Percentiles rank a stretch among this genome's conserved stretches.
Conservation (phyloP, 129 eudicot species). For the Gnaphalium uliginosum region DNA sequence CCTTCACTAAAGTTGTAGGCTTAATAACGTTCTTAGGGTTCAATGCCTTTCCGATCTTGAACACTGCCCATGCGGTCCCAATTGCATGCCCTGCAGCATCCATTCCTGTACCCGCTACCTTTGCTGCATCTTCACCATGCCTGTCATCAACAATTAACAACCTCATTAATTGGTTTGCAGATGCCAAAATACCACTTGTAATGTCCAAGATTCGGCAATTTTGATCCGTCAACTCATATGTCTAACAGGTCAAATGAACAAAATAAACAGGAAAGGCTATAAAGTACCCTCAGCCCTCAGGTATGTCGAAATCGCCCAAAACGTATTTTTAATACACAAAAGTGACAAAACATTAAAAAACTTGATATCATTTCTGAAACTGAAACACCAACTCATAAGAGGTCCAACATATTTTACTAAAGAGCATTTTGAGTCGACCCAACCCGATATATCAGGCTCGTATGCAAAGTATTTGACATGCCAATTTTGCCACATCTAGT, state of each 20-base stretch:
- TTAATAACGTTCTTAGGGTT: conserved; percentile 71
- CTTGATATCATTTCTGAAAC: neutral
- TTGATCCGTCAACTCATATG: neutral
- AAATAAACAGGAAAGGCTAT: too few relatives aligned
- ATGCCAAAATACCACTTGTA: neutral
- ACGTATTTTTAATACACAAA: too few relatives aligned
- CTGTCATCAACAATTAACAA: conserved; percentile 33
- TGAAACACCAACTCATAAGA: too few relatives aligned
- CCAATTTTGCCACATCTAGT: neutral
- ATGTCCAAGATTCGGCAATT: neutral
- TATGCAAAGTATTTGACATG: too few relatives aligned
- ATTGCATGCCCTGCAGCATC: conserved; percentile 83
- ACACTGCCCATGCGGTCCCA: conserved; percentile 94
- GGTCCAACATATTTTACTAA: too few relatives aligned
- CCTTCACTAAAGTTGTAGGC: conserved; percentile 59
- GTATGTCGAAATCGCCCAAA: neutral
- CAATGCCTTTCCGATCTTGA: conserved; percentile 78
- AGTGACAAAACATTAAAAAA: too few relatives aligned
- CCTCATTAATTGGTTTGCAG: neutral
- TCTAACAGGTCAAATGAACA: neutral
- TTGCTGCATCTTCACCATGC: conserved; percentile 84
- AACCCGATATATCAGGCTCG: neutral
- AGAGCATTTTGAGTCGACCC: neutral
- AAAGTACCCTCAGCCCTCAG: neutral
- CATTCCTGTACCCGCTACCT: conserved; percentile 74